Evolutionary conservation across 148 eudicot species (phyloP).

Genomic region (Gaultheria prostrata): DNA sequence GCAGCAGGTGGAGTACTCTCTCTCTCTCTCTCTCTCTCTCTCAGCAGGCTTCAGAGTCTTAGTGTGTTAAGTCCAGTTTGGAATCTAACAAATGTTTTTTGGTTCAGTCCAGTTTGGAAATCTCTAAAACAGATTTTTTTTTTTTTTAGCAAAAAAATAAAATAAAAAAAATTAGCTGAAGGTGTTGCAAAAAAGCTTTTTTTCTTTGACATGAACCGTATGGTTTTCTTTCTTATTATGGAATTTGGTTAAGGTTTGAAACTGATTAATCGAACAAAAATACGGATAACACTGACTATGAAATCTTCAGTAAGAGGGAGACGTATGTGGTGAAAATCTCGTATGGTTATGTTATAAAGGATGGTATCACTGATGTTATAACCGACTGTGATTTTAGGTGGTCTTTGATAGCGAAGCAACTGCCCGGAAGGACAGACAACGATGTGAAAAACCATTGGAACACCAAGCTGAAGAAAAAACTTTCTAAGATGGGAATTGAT

Average conservation of each 20-base stretch:
- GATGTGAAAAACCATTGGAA: constrained; percentile 81
- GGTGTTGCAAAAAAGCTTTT: background rate
- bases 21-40: constrained; percentile 2
- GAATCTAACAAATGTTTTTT: background rate
- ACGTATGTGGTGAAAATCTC: background rate
- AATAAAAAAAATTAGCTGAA: background rate
- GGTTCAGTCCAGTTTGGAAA: background rate
- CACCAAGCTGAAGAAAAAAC: constrained; percentile 89
- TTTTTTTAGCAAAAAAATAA: too few species aligned
- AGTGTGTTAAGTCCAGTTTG: background rate
- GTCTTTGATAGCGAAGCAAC: constrained; percentile 73
- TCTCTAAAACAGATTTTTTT: too few species aligned
- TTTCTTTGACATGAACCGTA: background rate
- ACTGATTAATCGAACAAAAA: background rate
- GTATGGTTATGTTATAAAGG: background rate
- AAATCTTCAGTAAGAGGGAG: background rate
- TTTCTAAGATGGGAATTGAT: constrained; percentile 74
- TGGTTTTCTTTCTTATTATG: background rate
- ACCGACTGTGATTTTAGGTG: constrained; percentile 25
- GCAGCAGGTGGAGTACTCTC: constrained; percentile 61
- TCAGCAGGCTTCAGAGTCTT: too few species aligned
- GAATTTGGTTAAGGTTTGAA: background rate
- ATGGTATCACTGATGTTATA: background rate
- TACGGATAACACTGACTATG: background rate
- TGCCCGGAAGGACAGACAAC: constrained; percentile 15